Evolutionary conservation across 305 asterid genomes (phyloP).

Genomic region (Ruellia speciosa): DNA sequence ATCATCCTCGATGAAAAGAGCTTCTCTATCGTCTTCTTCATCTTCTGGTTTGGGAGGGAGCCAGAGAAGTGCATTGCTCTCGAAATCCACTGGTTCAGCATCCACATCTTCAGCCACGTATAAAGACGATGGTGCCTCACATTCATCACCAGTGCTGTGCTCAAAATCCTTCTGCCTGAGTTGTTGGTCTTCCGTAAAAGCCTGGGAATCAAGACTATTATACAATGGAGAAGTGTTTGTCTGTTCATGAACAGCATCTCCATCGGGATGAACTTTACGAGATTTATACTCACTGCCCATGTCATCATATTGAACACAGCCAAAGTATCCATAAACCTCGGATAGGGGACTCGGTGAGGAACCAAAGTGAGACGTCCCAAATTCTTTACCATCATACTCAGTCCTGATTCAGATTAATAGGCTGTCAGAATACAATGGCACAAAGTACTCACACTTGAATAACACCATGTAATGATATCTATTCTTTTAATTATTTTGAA

Average conservation of each 20-base stretch:
- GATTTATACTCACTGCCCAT: conserved; percentile 44
- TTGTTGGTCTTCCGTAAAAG: conserved; percentile 48
- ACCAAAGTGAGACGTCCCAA: conserved; percentile 33
- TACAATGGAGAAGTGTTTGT: conserved; percentile 33
- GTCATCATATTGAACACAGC: conserved; percentile 43
- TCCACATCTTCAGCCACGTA: conserved; percentile 58
- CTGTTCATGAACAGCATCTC: conserved; percentile 42
- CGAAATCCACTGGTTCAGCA: conserved; percentile 78
- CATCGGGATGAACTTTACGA: conserved; percentile 56
- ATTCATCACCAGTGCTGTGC: conserved; percentile 52
- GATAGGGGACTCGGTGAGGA: conserved; percentile 43
- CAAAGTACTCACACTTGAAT: too few relatives aligned
- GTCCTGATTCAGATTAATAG: background rate
- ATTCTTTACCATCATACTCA: conserved; percentile 10
- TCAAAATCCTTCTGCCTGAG: conserved; percentile 35
- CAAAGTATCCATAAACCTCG: conserved; percentile 48
- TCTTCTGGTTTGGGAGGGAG: conserved; percentile 98
- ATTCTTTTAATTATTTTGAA: too few relatives aligned
- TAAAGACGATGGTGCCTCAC: conserved; percentile 71
- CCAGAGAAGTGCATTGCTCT: conserved; percentile 86
- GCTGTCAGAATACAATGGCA: too few relatives aligned
- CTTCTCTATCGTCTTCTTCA: conserved; percentile 82
- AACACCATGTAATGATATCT: too few relatives aligned
- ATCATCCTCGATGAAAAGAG: conserved; percentile 52
- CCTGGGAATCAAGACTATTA: conserved; percentile 35